Evolutionary conservation across 202 grass and related monocot genomes (phyloP).

Genomic region (Zoysia matrella): DNA sequence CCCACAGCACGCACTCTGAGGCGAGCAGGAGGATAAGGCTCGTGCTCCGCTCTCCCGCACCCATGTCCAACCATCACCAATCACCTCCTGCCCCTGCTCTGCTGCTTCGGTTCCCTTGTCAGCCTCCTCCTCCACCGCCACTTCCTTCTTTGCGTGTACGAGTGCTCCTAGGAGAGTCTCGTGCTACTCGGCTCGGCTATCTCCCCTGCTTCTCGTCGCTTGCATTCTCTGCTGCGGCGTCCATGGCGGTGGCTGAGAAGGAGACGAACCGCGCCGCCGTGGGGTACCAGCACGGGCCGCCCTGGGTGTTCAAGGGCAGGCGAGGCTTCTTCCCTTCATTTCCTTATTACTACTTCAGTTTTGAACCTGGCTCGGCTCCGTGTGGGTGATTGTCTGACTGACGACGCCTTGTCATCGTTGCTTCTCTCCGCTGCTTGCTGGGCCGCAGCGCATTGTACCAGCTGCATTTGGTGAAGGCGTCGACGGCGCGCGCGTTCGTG

Average conservation of each 20-base stretch:
- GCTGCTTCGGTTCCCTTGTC: no score
- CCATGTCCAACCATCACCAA: not conserved
- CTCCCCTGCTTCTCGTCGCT: not conserved
- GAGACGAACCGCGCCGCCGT: slow-evolving; percentile 21
- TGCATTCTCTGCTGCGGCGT: slow-evolving; percentile 2
- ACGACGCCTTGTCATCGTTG: not conserved
- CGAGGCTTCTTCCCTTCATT: slow-evolving; percentile 14
- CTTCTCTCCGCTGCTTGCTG: not conserved
- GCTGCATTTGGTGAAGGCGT: slow-evolving; percentile 96
- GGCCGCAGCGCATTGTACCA: slow-evolving; percentile 79
- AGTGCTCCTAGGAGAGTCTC: no score
- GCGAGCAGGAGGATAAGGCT: not conserved
- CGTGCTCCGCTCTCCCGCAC: not conserved
- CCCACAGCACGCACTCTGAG: not conserved
- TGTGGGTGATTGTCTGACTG: not conserved
- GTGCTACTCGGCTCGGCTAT: not conserved
- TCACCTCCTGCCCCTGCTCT: not conserved
- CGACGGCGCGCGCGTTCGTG: slow-evolving; percentile 82
- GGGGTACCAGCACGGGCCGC: slow-evolving; percentile 67
- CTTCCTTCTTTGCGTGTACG: no score
- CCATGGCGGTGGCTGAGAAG: slow-evolving; percentile 50
- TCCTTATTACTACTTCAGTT: not conserved
- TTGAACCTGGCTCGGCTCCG: not conserved
- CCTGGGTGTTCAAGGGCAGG: slow-evolving; percentile 97
- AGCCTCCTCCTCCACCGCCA: no score